These are phyloP conservation scores for Allium sativum DNA, from an alignment of 106 monocot species.

Conservation along the genomic window DNA sequence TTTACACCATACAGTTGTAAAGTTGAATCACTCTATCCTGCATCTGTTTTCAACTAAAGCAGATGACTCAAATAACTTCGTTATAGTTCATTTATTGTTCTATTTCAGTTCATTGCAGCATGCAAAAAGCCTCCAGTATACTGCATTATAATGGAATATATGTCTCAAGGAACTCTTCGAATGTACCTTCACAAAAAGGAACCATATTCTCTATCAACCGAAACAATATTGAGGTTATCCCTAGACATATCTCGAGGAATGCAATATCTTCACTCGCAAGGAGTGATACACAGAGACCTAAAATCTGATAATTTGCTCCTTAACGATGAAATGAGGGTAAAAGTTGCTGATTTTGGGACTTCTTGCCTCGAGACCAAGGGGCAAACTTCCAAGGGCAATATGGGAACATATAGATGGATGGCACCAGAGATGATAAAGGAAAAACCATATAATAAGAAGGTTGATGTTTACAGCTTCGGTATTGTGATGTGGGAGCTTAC, in stretches of 20 bases:
- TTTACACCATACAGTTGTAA: no score
- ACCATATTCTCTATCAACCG: slow-evolving; percentile 62
- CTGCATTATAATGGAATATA: slow-evolving; percentile 85
- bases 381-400: slow-evolving; percentile 42
- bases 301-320: slow-evolving; percentile 79
- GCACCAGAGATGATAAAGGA: slow-evolving; percentile 90
- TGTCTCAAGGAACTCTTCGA: slow-evolving; percentile 80
- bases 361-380: slow-evolving; percentile 59
- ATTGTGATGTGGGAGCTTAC: slow-evolving; percentile 86
- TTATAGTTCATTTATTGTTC: background rate
- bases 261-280: slow-evolving; percentile 76
- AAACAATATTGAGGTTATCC: slow-evolving; percentile 57
- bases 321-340: slow-evolving; percentile 66
- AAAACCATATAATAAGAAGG: slow-evolving; percentile 64
- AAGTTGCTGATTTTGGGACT: slow-evolving; percentile 84
- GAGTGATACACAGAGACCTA: slow-evolving; percentile 81
- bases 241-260: slow-evolving; percentile 85
- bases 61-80: no score
- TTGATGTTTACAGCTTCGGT: slow-evolving; percentile 86
- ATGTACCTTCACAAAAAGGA: slow-evolving; percentile 89
- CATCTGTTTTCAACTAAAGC: no score
- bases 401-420: slow-evolving; percentile 94
- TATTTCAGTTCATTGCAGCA: slow-evolving; percentile 69
- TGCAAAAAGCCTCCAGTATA: slow-evolving; percentile 78
- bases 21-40: no score